Evolutionary conservation across 2,329 filamentous ascomycete genomes (phyloP).

Genomic region (Cordyceps cateniannulata): DNA sequence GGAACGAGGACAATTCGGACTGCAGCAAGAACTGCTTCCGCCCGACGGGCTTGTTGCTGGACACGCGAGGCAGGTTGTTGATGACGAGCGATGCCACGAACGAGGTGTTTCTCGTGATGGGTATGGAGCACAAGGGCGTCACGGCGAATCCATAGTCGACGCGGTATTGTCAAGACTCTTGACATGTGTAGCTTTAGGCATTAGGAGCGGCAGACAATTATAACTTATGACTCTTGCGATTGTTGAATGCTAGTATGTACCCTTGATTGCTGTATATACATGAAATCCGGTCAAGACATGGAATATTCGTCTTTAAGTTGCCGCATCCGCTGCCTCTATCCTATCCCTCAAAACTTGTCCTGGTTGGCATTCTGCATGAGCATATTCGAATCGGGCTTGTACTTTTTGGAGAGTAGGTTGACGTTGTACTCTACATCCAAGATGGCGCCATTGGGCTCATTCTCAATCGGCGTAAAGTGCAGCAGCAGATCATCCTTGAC

Average conservation of each 20-base stretch:
- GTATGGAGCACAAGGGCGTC: conserved; percentile 5
- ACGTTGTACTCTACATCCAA: conserved; percentile 3
- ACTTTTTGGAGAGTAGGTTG: not conserved
- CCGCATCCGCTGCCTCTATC: not conserved
- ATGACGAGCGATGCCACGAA: conserved; percentile 48
- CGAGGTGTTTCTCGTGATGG: conserved; percentile 43
- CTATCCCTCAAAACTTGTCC: not conserved
- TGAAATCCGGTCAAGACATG: not conserved
- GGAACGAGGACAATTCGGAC: conserved; percentile 37
- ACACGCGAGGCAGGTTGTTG: conserved; percentile 39
- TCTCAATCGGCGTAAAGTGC: not conserved
- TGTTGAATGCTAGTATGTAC: not conserved
- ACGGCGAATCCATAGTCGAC: not conserved
- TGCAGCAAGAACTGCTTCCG: conserved; percentile 45
- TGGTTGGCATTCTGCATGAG: conserved; percentile 4
- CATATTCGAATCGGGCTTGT: conserved; percentile 1
- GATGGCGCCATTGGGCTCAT: not conserved
- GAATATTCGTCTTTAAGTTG: not conserved
- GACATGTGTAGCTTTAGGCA: not conserved
- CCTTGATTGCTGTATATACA: not conserved
- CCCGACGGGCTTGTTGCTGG: conserved; percentile 40
- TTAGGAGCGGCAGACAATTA: too few relatives aligned
- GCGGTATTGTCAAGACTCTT: not conserved
- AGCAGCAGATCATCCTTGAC: conserved; percentile 5
- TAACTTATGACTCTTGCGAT: too few relatives aligned